Evolutionary conservation across 2,329 filamentous ascomycete genomes (phyloP).

Genomic region (Cadophora luteo-olivacea): DNA sequence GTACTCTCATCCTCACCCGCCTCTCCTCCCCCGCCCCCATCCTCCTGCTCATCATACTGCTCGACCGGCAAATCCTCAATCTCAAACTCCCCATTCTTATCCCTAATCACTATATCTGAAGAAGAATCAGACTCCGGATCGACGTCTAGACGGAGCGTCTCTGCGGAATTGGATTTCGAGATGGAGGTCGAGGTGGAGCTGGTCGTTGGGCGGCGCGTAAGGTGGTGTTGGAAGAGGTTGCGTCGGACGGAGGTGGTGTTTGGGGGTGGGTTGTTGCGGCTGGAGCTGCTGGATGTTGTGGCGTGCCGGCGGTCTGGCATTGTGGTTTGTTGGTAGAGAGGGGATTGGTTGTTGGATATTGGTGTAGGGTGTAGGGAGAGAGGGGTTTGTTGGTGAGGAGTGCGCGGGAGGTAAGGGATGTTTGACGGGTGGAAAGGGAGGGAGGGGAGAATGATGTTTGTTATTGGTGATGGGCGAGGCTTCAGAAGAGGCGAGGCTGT

Average conservation of each 20-base stretch:
- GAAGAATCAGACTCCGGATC: slow-evolving; percentile 51
- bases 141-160: slow-evolving; percentile 57
- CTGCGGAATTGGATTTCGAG: slow-evolving; percentile 48
- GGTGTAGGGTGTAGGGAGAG: no score
- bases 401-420: slow-evolving; percentile 7
- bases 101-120: slow-evolving; percentile 66
- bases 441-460: slow-evolving; percentile 18
- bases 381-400: slow-evolving; percentile 1
- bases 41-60: slow-evolving; percentile 56
- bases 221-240: slow-evolving; percentile 66
- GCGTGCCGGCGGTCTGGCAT: slow-evolving; percentile 42
- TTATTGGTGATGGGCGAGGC: slow-evolving; percentile 19
- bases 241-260: slow-evolving; percentile 49
- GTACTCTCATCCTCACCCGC: slow-evolving; percentile 62
- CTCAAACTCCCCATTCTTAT: slow-evolving; percentile 67
- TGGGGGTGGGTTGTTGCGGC: slow-evolving; percentile 17
- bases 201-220: slow-evolving; percentile 62
- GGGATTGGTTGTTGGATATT: background rate
- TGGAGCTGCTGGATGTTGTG: slow-evolving; percentile 31
- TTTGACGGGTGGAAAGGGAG: slow-evolving; percentile 22
- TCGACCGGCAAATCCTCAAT: slow-evolving; percentile 63
- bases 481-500: slow-evolving; percentile 8
- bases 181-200: slow-evolving; percentile 40
- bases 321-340: background rate
- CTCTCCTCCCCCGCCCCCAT: slow-evolving; percentile 63